A percentile compares a stretch with the other conserved stretches of the same genome.
Evolutionary conservation across 2,329 filamentous ascomycete species (phyloP).

Genomic region (Tolypocladium ophioglossoides): DNA sequence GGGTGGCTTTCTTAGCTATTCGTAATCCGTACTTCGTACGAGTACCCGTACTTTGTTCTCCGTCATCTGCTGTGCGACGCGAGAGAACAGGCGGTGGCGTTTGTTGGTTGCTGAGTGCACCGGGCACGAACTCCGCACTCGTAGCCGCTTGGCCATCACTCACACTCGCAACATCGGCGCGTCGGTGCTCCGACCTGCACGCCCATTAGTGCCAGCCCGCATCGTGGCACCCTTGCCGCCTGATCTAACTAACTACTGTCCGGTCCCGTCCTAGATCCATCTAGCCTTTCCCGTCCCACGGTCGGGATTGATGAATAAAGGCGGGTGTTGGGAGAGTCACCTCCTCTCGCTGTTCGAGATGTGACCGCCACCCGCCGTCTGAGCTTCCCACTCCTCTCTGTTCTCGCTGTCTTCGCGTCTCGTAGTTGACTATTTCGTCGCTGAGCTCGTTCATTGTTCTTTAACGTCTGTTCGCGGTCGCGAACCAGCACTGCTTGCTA

Average conservation of each 20-base stretch:
- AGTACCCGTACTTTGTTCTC: no score
- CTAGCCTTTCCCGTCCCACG: no score
- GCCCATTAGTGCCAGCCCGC: no score
- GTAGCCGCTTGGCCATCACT: no score
- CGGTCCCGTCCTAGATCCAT: neutral
- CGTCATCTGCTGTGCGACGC: no score
- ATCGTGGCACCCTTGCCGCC: neutral
- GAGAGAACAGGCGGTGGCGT: no score
- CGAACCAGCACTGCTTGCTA: neutral
- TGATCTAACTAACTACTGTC: neutral
- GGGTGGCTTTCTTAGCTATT: no score
- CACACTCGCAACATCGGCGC: neutral
- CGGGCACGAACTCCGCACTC: no score
- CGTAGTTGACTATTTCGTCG: neutral
- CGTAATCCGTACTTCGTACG: no score
- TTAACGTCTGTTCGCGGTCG: no score
- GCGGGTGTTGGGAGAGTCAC: neutral
- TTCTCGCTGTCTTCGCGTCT: neutral
- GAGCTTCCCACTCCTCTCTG: neutral
- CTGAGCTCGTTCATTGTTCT: neutral
- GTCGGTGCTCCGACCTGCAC: neutral
- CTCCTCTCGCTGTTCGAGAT: neutral
- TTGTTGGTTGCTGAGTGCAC: neutral
- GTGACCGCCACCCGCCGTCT: neutral
- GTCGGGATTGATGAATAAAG: neutral